Percentiles rank a stretch among this genome's conserved stretches.
Conservation (phyloP, 495 filamentous ascomycete genomes). For the Viridothelium virens region DNA sequence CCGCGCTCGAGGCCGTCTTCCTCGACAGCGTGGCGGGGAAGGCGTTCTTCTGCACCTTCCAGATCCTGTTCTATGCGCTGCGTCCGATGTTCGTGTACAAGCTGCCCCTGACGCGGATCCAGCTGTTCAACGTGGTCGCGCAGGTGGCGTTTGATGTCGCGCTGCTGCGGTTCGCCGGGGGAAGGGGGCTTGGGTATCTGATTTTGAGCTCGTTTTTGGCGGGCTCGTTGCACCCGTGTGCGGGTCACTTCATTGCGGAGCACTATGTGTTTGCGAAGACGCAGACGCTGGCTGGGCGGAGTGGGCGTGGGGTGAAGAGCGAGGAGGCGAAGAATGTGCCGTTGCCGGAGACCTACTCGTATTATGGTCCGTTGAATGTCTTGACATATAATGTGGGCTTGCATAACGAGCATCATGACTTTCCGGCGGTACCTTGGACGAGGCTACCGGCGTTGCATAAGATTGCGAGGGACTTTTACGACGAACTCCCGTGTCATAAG, state of each 20-base stretch:
- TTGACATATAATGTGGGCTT: conserved; percentile 94
- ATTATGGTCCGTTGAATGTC: conserved; percentile 89
- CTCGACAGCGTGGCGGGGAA: conserved; percentile 96
- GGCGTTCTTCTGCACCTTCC: conserved; percentile 98
- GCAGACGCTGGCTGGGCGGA: not conserved
- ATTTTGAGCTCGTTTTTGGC: conserved; percentile 85
- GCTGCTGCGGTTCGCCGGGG: conserved; percentile 50
- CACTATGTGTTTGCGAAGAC: conserved; percentile 90
- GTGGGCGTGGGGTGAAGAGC: conserved; percentile 20
- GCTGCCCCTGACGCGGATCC: conserved; percentile 78
- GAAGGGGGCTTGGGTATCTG: conserved; percentile 64
- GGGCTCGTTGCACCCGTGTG: conserved; percentile 86
- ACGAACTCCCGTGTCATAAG: conserved; percentile 71
- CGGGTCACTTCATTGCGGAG: conserved; percentile 97
- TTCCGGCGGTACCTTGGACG: conserved; percentile 95
- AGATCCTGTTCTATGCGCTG: conserved; percentile 99
- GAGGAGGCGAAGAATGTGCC: conserved; percentile 48
- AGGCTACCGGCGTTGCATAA: conserved; percentile 61
- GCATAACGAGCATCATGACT: conserved; percentile 99
- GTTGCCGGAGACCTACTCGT: conserved; percentile 92
- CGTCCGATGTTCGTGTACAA: conserved; percentile 92
- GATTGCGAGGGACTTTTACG: conserved; percentile 91
- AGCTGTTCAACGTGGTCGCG: conserved; percentile 66
- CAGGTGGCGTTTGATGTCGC: conserved; percentile 73
- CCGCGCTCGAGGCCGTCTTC: conserved; percentile 82